Conservation (phyloP, 371 early-diverging fungal species). For the Lichtheimia ramosa region DNA sequence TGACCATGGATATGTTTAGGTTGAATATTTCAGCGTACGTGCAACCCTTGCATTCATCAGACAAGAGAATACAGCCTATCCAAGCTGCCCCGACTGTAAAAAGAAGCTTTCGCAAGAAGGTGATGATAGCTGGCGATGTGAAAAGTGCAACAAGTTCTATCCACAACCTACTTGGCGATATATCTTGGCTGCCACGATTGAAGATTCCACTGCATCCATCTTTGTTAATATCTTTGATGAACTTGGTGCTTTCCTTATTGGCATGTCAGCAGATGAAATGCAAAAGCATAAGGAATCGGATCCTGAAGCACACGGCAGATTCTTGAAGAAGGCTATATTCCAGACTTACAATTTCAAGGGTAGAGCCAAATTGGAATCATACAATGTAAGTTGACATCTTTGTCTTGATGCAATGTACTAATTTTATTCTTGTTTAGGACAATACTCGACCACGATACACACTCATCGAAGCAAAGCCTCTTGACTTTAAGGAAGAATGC, state of each 20-base stretch:
- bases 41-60: conserved; percentile 69
- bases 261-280: conserved; percentile 73
- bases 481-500: conserved; percentile 66
- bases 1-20: conserved; percentile 22
- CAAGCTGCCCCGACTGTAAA: conserved; percentile 90
- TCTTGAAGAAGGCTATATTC: conserved; percentile 62
- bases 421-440: conserved; percentile 49
- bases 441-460: conserved; percentile 53
- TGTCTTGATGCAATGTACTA: not conserved
- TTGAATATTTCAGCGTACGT: conserved; percentile 70
- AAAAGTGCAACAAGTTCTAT: conserved; percentile 79
- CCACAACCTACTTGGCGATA: conserved; percentile 80
- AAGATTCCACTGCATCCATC: conserved; percentile 80
- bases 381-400: conserved; percentile 58
- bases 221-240: conserved; percentile 93
- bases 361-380: conserved; percentile 82
- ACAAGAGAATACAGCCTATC: conserved; percentile 71
- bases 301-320: conserved; percentile 30
- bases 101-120: conserved; percentile 81
- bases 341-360: conserved; percentile 70
- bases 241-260: conserved; percentile 65
- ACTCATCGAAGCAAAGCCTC: conserved; percentile 44
- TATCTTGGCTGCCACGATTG: conserved; percentile 67
- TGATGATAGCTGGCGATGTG: conserved; percentile 84
- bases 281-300: conserved; percentile 50